A percentile compares a stretch with the other conserved stretches of the same genome.
Evolutionary conservation across 129 eudicot genomes (phyloP).

Genomic region (Lactuca sativa): DNA sequence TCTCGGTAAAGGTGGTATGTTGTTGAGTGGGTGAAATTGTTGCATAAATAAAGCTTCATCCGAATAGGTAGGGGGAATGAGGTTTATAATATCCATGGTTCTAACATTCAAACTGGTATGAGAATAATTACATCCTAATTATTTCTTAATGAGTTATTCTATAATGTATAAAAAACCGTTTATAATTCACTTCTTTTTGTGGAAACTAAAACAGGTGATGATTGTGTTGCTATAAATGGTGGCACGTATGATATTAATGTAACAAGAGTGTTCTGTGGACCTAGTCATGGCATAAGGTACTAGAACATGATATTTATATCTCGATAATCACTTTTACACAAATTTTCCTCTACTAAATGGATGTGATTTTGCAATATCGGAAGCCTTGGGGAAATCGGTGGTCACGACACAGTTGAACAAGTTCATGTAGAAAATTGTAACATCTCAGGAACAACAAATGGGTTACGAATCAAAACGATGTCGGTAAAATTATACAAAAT

Average conservation of each 20-base stretch:
- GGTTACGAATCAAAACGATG: conserved; percentile 56
- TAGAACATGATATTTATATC: too few relatives aligned
- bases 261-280: conserved; percentile 41
- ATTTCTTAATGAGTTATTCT: neutral
- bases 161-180: neutral
- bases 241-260: conserved; percentile 33
- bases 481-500: conserved; percentile 25
- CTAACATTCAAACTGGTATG: conserved; percentile 43
- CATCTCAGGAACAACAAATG: conserved; percentile 32
- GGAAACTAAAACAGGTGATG: conserved; percentile 36
- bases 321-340: neutral
- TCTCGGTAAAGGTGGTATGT: too few relatives aligned
- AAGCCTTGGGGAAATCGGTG: conserved; percentile 44
- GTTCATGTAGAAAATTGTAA: conserved; percentile 38
- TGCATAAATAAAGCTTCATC: too few relatives aligned
- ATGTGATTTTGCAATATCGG: conserved; percentile 30
- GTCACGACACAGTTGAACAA: conserved; percentile 36
- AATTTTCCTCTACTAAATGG: neutral
- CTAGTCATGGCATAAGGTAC: conserved; percentile 61
- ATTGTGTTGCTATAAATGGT: conserved; percentile 53
- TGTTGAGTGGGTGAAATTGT: too few relatives aligned
- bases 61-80: too few relatives aligned
- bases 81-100: conserved; percentile 31
- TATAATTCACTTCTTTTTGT: too few relatives aligned
- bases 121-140: neutral